Evolutionary conservation across 2,329 filamentous ascomycete genomes (phyloP).

Genomic region (Chaetomium globosum): DNA sequence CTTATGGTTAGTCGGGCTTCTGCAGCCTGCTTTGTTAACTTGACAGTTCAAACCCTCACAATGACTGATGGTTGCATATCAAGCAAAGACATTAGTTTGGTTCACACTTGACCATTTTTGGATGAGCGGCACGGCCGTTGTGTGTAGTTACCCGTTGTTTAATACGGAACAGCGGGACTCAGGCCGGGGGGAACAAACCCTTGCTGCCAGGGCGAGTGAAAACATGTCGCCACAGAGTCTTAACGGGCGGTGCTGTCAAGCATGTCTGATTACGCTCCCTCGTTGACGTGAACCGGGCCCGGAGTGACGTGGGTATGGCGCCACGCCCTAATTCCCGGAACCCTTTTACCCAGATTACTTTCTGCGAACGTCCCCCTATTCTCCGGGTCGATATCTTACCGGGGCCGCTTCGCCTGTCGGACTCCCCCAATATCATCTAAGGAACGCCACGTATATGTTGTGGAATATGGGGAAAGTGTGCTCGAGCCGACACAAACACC

Average conservation of each 20-base stretch:
- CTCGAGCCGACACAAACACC: not conserved
- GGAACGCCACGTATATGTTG: not conserved
- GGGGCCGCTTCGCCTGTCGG: not conserved
- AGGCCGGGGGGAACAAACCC: not conserved
- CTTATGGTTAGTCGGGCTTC: not conserved
- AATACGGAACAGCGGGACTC: not conserved
- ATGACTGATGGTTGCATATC: not conserved
- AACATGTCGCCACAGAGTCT: too few relatives aligned
- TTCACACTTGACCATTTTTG: not conserved
- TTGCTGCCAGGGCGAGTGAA: too few relatives aligned
- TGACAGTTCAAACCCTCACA: not conserved
- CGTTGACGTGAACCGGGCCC: not conserved
- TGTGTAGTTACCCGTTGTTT: not conserved
- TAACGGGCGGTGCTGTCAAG: too few relatives aligned
- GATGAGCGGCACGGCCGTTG: not conserved
- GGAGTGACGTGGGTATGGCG: slow-evolving; percentile 2
- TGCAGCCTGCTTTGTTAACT: not conserved
- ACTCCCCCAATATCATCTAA: slow-evolving; percentile 9
- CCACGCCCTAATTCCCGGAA: slow-evolving; percentile 19
- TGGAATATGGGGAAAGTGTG: not conserved
- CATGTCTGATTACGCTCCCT: not conserved
- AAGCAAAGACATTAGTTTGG: not conserved
- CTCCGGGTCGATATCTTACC: not conserved
- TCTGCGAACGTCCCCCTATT: not conserved
- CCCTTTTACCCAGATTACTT: slow-evolving; percentile 33